A percentile compares a stretch with the other conserved stretches of the same genome.
Evolutionary conservation across 2,329 filamentous ascomycete genomes (phyloP).

Genomic region (Trichoderma atroviride): DNA sequence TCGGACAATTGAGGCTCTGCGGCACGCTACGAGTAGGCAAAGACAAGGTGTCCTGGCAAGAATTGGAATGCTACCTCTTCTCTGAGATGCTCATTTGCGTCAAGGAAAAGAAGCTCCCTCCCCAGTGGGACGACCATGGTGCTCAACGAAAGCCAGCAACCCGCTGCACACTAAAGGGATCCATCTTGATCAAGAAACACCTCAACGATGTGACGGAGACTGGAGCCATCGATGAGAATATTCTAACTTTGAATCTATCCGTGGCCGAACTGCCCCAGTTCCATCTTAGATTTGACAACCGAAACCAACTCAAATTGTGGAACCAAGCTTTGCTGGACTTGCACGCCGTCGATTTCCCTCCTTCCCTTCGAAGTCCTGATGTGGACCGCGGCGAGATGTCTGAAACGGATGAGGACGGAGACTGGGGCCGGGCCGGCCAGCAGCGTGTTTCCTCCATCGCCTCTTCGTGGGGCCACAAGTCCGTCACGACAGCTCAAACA

Average conservation of each 20-base stretch:
- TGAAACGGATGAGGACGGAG: constrained; percentile 80
- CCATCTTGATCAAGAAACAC: constrained; percentile 97
- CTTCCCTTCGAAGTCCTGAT: constrained; percentile 68
- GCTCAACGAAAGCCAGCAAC: constrained; percentile 62
- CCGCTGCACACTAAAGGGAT: constrained; percentile 90
- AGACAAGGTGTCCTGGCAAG: constrained; percentile 95
- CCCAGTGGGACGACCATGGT: constrained; percentile 62
- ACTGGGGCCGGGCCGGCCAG: constrained; percentile 67
- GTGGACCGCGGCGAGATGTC: constrained; percentile 78
- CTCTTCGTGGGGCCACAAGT: constrained; percentile 81
- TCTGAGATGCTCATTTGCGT: constrained; percentile 99
- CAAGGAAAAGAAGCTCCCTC: constrained; percentile 84
- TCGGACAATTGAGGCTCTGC: constrained; percentile 88
- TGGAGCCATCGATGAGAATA: constrained; percentile 71
- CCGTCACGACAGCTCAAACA: constrained; percentile 83
- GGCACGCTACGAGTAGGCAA: constrained; percentile 92
- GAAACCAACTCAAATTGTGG: constrained; percentile 86
- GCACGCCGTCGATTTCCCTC: constrained; percentile 65
- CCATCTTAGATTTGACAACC: constrained; percentile 84
- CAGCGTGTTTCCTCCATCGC: constrained; percentile 80
- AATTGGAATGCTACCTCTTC: constrained; percentile 95
- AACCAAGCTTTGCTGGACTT: constrained; percentile 84
- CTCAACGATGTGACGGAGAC: constrained; percentile 83
- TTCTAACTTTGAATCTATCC: constrained; percentile 86
- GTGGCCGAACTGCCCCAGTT: constrained; percentile 92